These are phyloP conservation scores for Parietaria judaica DNA, from an alignment of 306 rosid genomes.

Conservation along the genomic window DNA sequence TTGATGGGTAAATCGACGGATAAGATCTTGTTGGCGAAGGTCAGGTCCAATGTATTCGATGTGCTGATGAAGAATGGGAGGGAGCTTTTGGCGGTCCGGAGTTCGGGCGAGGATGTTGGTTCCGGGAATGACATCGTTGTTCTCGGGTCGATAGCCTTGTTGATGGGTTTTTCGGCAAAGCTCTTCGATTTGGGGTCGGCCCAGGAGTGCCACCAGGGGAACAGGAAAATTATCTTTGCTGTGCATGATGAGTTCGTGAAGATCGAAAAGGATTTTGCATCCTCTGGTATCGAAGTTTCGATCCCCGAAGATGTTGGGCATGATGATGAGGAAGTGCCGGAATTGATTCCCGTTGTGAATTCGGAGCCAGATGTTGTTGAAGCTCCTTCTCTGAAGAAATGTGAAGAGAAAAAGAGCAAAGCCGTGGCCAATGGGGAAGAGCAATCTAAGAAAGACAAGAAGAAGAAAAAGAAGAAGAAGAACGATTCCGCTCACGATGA, in stretches of 20 bases:
- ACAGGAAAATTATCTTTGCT: constrained; percentile 59
- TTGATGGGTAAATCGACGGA: constrained; percentile 44
- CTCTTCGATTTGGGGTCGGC: constrained; percentile 74
- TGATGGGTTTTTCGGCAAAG: constrained; percentile 45
- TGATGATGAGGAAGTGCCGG: constrained; percentile 51
- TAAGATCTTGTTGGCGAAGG: constrained; percentile 63
- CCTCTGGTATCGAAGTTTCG: constrained; percentile 42
- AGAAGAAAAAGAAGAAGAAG: constrained; percentile 21
- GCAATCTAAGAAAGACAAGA: constrained; percentile 19
- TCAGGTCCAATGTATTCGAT: constrained; percentile 56
- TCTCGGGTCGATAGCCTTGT: constrained; percentile 46
- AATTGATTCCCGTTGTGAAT: constrained; percentile 45
- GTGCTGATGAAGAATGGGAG: constrained; percentile 46
- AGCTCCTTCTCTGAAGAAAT: constrained; percentile 38
- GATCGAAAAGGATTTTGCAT: constrained; percentile 62
- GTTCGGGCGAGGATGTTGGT: constrained; percentile 43
- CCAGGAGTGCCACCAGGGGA: constrained; percentile 68
- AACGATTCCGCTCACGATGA: constrained; percentile 15
- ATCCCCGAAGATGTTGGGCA: constrained; percentile 34
- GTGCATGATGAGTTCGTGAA: constrained; percentile 58
- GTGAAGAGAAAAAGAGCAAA: constrained; percentile 27
- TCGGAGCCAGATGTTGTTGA: constrained; percentile 11
- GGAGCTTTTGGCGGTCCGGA: constrained; percentile 52
- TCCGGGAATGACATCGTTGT: constrained; percentile 29
- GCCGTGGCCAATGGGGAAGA: constrained; percentile 7